phyloP scores from a whole-genome alignment of 345 rosid species.

The Conringia planisiliqua region DNA sequence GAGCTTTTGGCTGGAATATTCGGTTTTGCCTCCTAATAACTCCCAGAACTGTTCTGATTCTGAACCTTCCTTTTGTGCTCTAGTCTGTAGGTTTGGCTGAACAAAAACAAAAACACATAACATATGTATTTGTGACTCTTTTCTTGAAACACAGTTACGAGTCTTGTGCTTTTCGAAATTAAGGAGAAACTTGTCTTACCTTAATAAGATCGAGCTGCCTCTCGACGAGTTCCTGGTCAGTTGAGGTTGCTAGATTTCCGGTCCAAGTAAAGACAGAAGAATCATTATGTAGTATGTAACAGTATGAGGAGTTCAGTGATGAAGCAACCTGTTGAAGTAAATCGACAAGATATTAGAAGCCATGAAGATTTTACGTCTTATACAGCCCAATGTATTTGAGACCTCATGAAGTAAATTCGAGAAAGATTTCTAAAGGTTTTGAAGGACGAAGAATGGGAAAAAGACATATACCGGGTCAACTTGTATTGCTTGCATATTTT shows the following conservation, averaged over 20 bases:
- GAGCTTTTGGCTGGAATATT: conserved; percentile 71
- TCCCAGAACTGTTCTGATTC: conserved; percentile 97
- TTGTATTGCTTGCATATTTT: conserved; percentile 98
- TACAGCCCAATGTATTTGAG: neutral
- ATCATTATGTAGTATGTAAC: conserved; percentile 82
- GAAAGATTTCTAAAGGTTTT: conserved; percentile 2
- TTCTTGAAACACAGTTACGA: neutral
- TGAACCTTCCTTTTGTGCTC: conserved; percentile 92
- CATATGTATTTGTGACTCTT: neutral
- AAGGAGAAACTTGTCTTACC: conserved; percentile 41
- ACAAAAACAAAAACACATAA: conserved; percentile 22
- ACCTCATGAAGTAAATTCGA: neutral
- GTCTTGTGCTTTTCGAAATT: neutral
- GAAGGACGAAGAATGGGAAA: neutral
- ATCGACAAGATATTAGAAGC: neutral
- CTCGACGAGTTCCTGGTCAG: conserved; percentile 84
- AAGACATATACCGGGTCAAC: conserved; percentile 73
- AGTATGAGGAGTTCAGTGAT: conserved; percentile 91
- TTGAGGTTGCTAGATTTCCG: conserved; percentile 70
- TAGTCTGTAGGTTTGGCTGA: conserved; percentile 85
- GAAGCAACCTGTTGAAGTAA: conserved; percentile 59
- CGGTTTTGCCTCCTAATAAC: conserved; percentile 79
- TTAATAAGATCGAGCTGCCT: conserved; percentile 95
- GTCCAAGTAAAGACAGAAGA: conserved; percentile 83
- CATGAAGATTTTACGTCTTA: neutral